These are phyloP conservation scores for Verticillium alfalfae DNA, from an alignment of 2,329 filamentous ascomycete genomes.

Conservation along the genomic window DNA sequence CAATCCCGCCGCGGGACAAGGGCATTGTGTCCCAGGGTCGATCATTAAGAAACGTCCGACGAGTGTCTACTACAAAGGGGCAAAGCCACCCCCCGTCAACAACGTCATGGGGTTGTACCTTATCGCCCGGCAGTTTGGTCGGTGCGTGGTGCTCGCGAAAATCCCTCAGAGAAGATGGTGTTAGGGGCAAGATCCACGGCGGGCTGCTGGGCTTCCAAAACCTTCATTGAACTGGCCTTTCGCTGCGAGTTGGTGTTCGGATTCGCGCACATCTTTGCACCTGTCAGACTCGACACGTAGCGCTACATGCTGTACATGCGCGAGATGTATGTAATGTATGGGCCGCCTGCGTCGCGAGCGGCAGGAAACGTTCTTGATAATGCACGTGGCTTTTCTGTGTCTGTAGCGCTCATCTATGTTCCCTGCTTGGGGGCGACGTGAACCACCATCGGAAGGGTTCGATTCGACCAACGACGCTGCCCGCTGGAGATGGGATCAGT, in stretches of 20 bases:
- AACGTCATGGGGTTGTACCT: neutral
- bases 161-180: neutral
- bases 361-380: neutral
- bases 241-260: too few species aligned
- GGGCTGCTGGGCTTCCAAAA: too few species aligned
- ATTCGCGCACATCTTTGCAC: neutral
- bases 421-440: neutral
- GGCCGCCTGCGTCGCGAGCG: neutral
- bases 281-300: neutral
- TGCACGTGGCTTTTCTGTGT: neutral
- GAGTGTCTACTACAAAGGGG: neutral
- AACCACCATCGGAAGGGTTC: neutral
- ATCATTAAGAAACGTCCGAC: neutral
- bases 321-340: neutral
- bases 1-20: neutral
- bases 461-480: neutral
- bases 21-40: neutral
- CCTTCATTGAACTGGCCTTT: neutral
- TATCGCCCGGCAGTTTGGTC: neutral
- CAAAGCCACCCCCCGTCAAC: neutral
- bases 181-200: neutral
- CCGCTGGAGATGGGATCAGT: neutral
- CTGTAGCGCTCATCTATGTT: neutral
- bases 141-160: neutral
- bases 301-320: neutral